These are phyloP conservation scores for Lobulomyces angularis DNA, from an alignment of 192 early-diverging fungal genomes.

Conservation along the genomic window DNA sequence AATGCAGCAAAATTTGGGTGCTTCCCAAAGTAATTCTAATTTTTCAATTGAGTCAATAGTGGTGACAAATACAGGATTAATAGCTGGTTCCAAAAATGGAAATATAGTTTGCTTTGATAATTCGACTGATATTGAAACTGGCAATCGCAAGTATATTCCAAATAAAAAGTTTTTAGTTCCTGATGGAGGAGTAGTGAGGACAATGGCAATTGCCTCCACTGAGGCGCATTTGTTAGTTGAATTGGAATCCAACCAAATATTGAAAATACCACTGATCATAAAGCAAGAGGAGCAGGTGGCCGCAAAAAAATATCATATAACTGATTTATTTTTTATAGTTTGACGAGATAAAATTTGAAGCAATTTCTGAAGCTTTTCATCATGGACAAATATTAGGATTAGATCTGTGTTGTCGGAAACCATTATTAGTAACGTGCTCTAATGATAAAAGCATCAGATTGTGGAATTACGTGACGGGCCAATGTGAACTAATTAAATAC, in stretches of 20 bases:
- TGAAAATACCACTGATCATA: slow-evolving; percentile 14
- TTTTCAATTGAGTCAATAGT: too few relatives aligned
- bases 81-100: too few relatives aligned
- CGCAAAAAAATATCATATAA: slow-evolving; percentile 9
- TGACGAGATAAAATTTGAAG: slow-evolving; percentile 22
- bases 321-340: slow-evolving; percentile 4
- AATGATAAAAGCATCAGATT: slow-evolving; percentile 34
- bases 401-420: slow-evolving; percentile 40
- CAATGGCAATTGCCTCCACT: slow-evolving; percentile 23
- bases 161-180: not conserved
- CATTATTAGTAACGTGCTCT: slow-evolving; percentile 34
- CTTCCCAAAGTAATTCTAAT: too few relatives aligned
- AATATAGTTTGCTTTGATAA: too few relatives aligned
- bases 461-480: slow-evolving; percentile 42
- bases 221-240: slow-evolving; percentile 26
- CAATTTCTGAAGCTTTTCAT: slow-evolving; percentile 30
- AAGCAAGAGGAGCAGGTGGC: too few relatives aligned
- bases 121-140: slow-evolving; percentile 14
- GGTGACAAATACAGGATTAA: slow-evolving; percentile 18
- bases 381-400: slow-evolving; percentile 28
- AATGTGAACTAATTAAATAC: slow-evolving; percentile 34
- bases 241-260: slow-evolving; percentile 16
- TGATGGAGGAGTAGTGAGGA: slow-evolving; percentile 10
- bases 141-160: too few relatives aligned
- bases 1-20: too few relatives aligned